Conservation (phyloP, 495 filamentous ascomycete species). For the Trichoderma parareesei region DNA sequence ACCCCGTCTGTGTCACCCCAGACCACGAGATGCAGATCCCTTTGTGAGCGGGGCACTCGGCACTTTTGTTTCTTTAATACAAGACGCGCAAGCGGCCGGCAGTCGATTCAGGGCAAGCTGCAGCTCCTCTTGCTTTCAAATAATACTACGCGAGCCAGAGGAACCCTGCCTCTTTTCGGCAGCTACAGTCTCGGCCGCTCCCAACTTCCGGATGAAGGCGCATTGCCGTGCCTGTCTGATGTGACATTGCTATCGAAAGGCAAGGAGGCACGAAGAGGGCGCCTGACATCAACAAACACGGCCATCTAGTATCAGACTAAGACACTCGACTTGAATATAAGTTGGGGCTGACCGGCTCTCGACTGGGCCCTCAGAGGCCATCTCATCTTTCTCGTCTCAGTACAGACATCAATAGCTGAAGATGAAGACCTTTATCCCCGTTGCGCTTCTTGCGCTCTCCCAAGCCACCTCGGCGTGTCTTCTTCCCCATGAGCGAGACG, state of each 20-base stretch:
- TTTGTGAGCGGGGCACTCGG: background rate
- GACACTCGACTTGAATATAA: background rate
- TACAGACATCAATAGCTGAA: background rate
- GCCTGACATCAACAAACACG: background rate
- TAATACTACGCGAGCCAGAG: background rate
- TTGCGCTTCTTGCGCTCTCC: background rate
- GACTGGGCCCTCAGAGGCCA: background rate
- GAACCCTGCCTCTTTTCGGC: background rate
- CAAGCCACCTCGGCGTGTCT: background rate
- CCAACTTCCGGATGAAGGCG: background rate
- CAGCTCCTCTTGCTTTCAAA: background rate
- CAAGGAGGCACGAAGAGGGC: too few relatives aligned
- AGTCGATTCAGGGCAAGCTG: background rate
- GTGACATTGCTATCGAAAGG: background rate
- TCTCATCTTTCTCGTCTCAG: background rate
- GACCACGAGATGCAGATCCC: background rate
- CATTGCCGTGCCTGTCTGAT: background rate
- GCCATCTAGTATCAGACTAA: background rate
- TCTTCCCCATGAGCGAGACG: background rate
- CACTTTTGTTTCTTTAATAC: background rate
- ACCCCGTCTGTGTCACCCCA: background rate
- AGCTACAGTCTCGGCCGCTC: background rate
- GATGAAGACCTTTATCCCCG: background rate
- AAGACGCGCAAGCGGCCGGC: background rate
- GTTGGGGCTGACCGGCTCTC: background rate